Evolutionary conservation across 352 stramenopile genomes (phyloP).

Genomic region (Globisporangium cederbergense): DNA sequence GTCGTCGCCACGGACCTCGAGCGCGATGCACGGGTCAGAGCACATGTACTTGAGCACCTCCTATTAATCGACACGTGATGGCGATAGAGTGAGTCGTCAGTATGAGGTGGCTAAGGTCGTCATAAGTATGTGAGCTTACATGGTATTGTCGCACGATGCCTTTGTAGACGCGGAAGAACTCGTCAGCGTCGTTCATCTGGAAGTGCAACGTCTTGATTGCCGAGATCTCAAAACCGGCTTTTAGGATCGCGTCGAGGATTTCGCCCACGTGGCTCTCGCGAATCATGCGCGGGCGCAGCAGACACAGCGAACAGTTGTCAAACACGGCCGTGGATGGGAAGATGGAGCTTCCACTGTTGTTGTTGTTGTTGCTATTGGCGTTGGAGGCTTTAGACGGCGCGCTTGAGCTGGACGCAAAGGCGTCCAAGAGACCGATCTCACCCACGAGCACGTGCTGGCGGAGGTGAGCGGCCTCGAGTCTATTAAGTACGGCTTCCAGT

Average conservation of each 20-base stretch:
- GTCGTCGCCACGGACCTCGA: slow-evolving; percentile 89
- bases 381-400: not conserved
- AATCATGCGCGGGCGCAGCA: slow-evolving; percentile 58
- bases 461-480: slow-evolving; percentile 21
- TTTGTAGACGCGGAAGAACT: slow-evolving; percentile 91
- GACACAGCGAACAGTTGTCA: slow-evolving; percentile 62
- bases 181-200: slow-evolving; percentile 68
- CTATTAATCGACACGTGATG: slow-evolving; percentile 11
- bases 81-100: not conserved
- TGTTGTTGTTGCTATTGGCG: not conserved
- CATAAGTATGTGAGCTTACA: slow-evolving; percentile 20
- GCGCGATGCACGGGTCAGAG: slow-evolving; percentile 76
- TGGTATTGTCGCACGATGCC: slow-evolving; percentile 70
- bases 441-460: slow-evolving; percentile 20
- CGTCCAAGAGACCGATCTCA: slow-evolving; percentile 20
- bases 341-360: not conserved
- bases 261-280: slow-evolving; percentile 59
- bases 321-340: slow-evolving; percentile 52
- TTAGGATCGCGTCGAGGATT: slow-evolving; percentile 80
- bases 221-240: slow-evolving; percentile 85
- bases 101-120: too few species aligned
- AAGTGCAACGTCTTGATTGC: slow-evolving; percentile 86
- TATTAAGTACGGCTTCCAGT: slow-evolving; percentile 22
- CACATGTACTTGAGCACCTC: slow-evolving; percentile 91
- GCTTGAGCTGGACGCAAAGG: slow-evolving; percentile 2